Evolutionary conservation across 306 rosid species (phyloP), one percentile per base, ranked within the genome.

Genomic region (Phaseolus lunatus): DNA sequence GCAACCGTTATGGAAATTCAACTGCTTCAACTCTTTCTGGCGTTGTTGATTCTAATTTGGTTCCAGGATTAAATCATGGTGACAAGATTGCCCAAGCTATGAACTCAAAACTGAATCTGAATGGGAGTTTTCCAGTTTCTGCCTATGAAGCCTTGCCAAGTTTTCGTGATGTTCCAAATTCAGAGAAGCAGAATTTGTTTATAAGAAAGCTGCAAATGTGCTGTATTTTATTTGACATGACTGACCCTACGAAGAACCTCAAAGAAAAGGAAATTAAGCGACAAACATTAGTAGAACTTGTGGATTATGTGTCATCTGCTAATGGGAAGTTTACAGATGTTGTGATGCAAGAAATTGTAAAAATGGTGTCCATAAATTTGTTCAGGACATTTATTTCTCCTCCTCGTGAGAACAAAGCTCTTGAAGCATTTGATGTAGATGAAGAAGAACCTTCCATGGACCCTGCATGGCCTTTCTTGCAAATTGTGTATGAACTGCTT

Each of bases 401-500:
- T 9, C 90, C 97, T 23, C 86, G 90, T 27, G 97, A 92, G 75
- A 92, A 89, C 88, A 92, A 87, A 79, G 87, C 68, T 77, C 83
- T 90, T 23, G 97, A 89, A 82, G 96, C 92, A 59, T 95, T 91
- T 86, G 99, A 92, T 49, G 67, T 89, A 33, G 99, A 92, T 45
- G 99, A 95, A 76, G 97, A 92, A 62, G 99, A 95, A 82, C 97
- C 99, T 41, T 92, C 92, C 8, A 92, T 95, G 97, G 99, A 92
- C 78, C 99, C 99, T 7, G 93, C 97, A 10, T 95, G 99, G 99
- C 86, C 96, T 41, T 93, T 87, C 86, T 81, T 95, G 88, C 99
- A 95, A 87, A 74, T 89, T 69, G 94, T 89, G 70, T 95, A 92
- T 71, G 99, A 92, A 85, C 86, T 90, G 77, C 89, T 95, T 73